Percentiles rank a stretch among this genome's conserved stretches.
phyloP scores from a whole-genome alignment of 2,329 filamentous ascomycete species.

The Penicillium janthinellum region DNA sequence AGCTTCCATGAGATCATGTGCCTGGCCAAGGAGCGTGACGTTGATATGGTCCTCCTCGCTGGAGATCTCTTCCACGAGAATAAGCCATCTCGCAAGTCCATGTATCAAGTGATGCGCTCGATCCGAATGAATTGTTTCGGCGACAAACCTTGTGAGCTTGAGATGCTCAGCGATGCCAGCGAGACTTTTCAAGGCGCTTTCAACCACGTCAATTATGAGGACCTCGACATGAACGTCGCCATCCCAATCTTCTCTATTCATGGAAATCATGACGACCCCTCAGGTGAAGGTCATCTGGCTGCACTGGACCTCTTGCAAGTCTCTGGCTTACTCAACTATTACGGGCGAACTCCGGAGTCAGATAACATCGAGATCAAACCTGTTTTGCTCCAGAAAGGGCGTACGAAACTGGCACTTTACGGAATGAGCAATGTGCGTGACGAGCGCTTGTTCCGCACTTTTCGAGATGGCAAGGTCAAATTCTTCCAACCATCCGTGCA shows the following conservation, averaged over 20 bases:
- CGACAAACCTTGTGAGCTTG: constrained; percentile 91
- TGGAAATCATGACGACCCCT: constrained; percentile 96
- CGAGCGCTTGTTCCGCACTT: constrained; percentile 90
- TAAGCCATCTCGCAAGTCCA: constrained; percentile 89
- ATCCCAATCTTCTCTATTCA: constrained; percentile 99
- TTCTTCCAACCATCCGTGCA: constrained; percentile 85
- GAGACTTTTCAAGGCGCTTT: constrained; percentile 89
- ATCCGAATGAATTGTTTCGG: constrained; percentile 91
- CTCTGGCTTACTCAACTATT: constrained; percentile 92
- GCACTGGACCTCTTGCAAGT: constrained; percentile 89
- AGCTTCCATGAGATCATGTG: constrained; percentile 95
- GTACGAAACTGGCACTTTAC: constrained; percentile 89
- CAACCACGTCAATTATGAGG: constrained; percentile 95
- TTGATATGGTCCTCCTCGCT: constrained; percentile 95
- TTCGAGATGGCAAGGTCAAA: constrained; percentile 88
- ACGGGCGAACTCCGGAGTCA: constrained; percentile 84
- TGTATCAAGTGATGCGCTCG: constrained; percentile 97
- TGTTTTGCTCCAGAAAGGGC: constrained; percentile 87
- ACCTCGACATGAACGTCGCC: constrained; percentile 93
- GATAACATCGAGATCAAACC: constrained; percentile 94
- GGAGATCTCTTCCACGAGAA: constrained; percentile 98
- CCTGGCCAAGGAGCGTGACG: constrained; percentile 80
- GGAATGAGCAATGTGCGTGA: constrained; percentile 95
- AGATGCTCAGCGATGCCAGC: constrained; percentile 90
- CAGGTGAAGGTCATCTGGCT: constrained; percentile 90